Evolutionary conservation across 2,329 filamentous ascomycete genomes (phyloP).

Genomic region (Lanzia echinophila): DNA sequence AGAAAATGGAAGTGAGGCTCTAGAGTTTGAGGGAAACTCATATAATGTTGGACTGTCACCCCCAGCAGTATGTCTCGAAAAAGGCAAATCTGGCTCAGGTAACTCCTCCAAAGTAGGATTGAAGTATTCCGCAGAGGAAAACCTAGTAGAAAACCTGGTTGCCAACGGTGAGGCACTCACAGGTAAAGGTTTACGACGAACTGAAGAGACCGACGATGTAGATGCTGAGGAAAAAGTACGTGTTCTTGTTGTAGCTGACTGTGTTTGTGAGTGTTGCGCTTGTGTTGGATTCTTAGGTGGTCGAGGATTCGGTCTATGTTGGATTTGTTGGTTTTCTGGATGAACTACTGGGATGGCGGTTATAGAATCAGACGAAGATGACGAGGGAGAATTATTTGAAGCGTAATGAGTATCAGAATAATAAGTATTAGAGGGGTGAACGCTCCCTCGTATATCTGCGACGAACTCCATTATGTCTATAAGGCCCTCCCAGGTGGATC

Average conservation of each 20-base stretch:
- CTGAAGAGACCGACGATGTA: slow-evolving; percentile 19
- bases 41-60: slow-evolving; percentile 55
- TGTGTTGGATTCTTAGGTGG: slow-evolving; percentile 9
- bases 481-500: slow-evolving; percentile 4
- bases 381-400: slow-evolving; percentile 16
- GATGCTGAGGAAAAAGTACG: slow-evolving; percentile 22
- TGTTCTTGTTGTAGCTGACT: slow-evolving; percentile 17
- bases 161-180: slow-evolving; percentile 46
- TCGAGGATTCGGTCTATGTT: slow-evolving; percentile 13
- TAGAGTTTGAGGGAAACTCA: slow-evolving; percentile 41
- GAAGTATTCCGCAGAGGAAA: slow-evolving; percentile 36
- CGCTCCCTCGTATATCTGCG: slow-evolving; percentile 11
- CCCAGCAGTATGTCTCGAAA: slow-evolving; percentile 47
- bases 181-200: slow-evolving; percentile 57
- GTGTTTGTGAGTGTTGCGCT: slow-evolving; percentile 5
- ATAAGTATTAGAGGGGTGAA: slow-evolving; percentile 19
- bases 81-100: slow-evolving; percentile 43
- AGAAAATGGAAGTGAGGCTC: slow-evolving; percentile 2
- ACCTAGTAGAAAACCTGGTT: slow-evolving; percentile 43
- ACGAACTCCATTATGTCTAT: slow-evolving; percentile 20
- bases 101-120: slow-evolving; percentile 35
- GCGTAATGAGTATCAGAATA: slow-evolving; percentile 27
- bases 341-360: slow-evolving; percentile 13
- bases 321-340: slow-evolving; percentile 10
- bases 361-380: slow-evolving; percentile 21